Percentiles rank a stretch among this genome's conserved stretches.
phyloP scores from a whole-genome alignment of 208 protist genomes.

The Acanthamoeba healyi region DNA sequence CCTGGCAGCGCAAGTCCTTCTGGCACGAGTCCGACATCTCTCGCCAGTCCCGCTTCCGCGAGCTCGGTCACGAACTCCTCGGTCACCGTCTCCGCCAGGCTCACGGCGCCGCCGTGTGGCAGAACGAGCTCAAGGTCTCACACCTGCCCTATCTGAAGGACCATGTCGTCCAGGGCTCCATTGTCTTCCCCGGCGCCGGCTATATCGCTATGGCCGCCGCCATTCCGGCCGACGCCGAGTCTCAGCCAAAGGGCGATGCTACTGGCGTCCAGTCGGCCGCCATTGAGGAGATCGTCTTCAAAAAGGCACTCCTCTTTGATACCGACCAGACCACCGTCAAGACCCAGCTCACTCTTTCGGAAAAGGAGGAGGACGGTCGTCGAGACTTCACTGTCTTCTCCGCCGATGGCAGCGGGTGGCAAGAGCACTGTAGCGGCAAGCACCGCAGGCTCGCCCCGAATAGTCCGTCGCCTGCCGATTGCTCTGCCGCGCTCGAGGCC shows the following conservation, averaged over 20 bases:
- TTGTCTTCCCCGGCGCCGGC: slow-evolving; percentile 58
- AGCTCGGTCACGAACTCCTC: slow-evolving; percentile 51
- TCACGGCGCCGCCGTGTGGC: slow-evolving; percentile 7
- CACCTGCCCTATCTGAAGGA: slow-evolving; percentile 50
- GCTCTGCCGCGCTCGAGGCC: too few species aligned
- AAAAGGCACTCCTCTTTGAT: background rate
- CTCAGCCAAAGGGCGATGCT: too few species aligned
- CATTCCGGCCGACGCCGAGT: slow-evolving; percentile 4
- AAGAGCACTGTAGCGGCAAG: slow-evolving; percentile 14
- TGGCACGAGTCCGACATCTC: slow-evolving; percentile 60
- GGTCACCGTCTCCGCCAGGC: slow-evolving; percentile 46
- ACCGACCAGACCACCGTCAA: background rate
- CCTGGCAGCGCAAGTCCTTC: slow-evolving; percentile 43
- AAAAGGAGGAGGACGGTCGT: background rate
- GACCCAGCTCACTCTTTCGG: background rate
- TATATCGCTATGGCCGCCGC: slow-evolving; percentile 55
- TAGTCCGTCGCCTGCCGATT: too few species aligned
- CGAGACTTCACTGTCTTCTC: slow-evolving; percentile 31
- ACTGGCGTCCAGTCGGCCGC: background rate
- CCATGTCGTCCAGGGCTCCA: slow-evolving; percentile 40
- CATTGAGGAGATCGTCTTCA: background rate
- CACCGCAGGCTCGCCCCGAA: background rate
- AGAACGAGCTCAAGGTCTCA: slow-evolving; percentile 29
- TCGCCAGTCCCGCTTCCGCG: slow-evolving; percentile 30
- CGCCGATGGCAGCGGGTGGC: slow-evolving; percentile 23